These are phyloP conservation scores for Aspergillus fructus DNA, from an alignment of 2,329 filamentous ascomycete genomes.

Conservation along the genomic window DNA sequence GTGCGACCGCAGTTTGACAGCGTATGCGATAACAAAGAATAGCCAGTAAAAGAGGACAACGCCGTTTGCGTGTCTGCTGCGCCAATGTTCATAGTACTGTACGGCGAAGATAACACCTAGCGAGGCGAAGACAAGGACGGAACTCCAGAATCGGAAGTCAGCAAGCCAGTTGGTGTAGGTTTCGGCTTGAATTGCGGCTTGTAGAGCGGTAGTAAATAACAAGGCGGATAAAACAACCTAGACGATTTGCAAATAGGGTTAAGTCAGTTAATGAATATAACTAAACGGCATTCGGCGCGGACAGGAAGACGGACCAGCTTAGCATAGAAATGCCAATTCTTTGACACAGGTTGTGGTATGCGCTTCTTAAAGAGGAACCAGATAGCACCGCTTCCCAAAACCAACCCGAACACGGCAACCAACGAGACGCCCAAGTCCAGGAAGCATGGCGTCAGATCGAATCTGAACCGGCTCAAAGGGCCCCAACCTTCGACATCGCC, in stretches of 20 bases:
- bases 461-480: conserved; percentile 79
- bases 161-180: conserved; percentile 69
- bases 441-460: conserved; percentile 97
- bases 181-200: conserved; percentile 74
- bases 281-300: background rate
- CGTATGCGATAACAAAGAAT: conserved; percentile 73
- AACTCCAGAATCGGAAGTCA: conserved; percentile 86
- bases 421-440: conserved; percentile 83
- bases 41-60: conserved; percentile 93
- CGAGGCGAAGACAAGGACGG: conserved; percentile 68
- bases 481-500: conserved; percentile 94
- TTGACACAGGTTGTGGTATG: conserved; percentile 65
- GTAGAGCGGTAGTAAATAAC: conserved; percentile 65
- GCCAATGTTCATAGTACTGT: conserved; percentile 83
- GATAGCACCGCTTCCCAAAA: conserved; percentile 74
- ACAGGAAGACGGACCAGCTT: conserved; percentile 68
- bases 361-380: conserved; percentile 76
- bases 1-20: conserved; percentile 82
- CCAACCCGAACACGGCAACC: conserved; percentile 75
- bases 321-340: conserved; percentile 88
- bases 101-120: conserved; percentile 72
- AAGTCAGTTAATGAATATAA: conserved; percentile 2
- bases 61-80: conserved; percentile 80
- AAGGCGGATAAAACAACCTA: conserved; percentile 67
- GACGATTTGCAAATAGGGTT: background rate